phyloP scores from a whole-genome alignment of 2,329 filamentous ascomycete genomes.

The Trichophyton equinum region DNA sequence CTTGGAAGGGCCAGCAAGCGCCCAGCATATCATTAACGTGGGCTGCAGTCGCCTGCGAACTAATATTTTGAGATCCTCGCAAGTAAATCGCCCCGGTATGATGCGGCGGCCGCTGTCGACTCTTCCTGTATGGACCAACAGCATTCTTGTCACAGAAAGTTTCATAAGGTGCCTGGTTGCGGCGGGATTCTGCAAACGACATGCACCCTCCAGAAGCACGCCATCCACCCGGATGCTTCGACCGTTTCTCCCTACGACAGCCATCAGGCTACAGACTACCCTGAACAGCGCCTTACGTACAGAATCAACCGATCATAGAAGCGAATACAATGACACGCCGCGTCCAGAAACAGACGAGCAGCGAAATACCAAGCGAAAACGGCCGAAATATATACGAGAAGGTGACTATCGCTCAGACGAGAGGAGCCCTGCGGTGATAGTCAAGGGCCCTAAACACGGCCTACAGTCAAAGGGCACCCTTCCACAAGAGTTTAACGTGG shows the following conservation, averaged over 20 bases:
- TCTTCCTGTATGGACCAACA: slow-evolving; percentile 16
- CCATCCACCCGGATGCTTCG: slow-evolving; percentile 6
- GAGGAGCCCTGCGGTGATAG: not conserved
- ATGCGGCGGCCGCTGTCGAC: slow-evolving; percentile 21
- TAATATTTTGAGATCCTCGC: slow-evolving; percentile 6
- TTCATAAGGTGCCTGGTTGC: slow-evolving; percentile 43
- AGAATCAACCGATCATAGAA: not conserved
- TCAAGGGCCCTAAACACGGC: not conserved
- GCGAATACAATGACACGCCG: not conserved
- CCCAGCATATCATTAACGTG: slow-evolving; percentile 35
- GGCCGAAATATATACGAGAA: not conserved
- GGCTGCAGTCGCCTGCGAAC: slow-evolving; percentile 24
- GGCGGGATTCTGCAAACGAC: slow-evolving; percentile 40
- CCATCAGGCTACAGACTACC: not conserved
- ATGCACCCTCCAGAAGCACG: slow-evolving; percentile 23
- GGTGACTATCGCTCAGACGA: not conserved
- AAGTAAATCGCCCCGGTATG: slow-evolving; percentile 16
- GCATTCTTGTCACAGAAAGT: slow-evolving; percentile 33
- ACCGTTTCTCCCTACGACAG: not conserved
- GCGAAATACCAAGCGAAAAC: not conserved
- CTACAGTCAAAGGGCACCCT: not conserved
- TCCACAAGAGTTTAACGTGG: not conserved
- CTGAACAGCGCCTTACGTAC: not conserved
- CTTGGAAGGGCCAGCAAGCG: slow-evolving; percentile 40
- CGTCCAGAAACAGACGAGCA: not conserved